Conservation (phyloP, 305 asterid genomes). For the Fraxinus albicans region DNA sequence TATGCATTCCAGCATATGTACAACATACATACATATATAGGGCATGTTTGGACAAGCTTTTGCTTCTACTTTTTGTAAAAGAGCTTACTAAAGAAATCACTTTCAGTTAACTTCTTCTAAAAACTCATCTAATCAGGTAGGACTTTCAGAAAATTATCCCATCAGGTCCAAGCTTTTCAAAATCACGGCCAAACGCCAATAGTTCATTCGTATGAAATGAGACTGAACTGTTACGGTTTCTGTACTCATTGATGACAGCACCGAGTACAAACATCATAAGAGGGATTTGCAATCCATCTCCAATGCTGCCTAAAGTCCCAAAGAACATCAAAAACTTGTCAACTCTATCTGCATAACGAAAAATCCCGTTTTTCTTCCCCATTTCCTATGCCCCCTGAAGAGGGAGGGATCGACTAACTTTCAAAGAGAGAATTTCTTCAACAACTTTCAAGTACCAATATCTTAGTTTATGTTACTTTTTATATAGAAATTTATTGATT, state of each 20-base stretch:
- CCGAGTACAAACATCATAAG: conserved; percentile 76
- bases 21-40: too few species aligned
- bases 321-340: conserved; percentile 65
- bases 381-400: conserved; percentile 28
- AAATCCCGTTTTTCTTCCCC: conserved; percentile 58
- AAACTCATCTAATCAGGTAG: not conserved
- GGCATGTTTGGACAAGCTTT: not conserved
- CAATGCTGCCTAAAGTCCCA: conserved; percentile 75
- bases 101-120: not conserved
- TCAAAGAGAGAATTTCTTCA: conserved; percentile 10
- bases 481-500: conserved; percentile 16
- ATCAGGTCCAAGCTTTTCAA: not conserved
- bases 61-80: too few species aligned
- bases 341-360: conserved; percentile 62
- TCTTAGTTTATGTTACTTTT: not conserved
- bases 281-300: conserved; percentile 87
- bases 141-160: not conserved
- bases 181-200: not conserved
- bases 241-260: conserved; percentile 61
- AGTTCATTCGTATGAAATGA: conserved; percentile 18
- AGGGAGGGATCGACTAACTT: conserved; percentile 18
- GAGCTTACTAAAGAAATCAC: not conserved
- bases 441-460: not conserved
- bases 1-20: not conserved
- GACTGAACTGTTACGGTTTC: conserved; percentile 32